Base-by-base conservation (phyloP, 371 early-diverging fungal genomes). In the Rhizopus sp. region DNA sequence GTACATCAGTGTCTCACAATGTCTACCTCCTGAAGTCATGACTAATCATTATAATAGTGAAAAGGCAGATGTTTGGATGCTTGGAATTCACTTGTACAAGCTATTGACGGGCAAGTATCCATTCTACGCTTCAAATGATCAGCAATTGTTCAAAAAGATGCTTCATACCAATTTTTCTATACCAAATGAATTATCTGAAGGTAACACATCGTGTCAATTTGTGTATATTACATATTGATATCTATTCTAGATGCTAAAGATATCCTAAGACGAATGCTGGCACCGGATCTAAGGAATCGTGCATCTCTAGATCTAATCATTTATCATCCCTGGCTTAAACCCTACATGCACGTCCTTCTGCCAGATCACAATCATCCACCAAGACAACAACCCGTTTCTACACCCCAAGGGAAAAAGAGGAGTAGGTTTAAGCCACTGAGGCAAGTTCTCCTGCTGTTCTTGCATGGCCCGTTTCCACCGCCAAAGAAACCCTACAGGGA, bases 231-330 rank as follows among this genome's bases (percentile, higher is more conserved):
- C 16, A 13, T 39, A n/a, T 42, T 33, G 15, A 15, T 34, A 16
- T 50, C 34, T n/a, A 35, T 31, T 17, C 29, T 57, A 77, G 77
- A 73, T 51, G 68, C 63, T 12, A 75, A 72, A 40, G 78, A 78
- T 62, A 48, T 78, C 15, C 50, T 78, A 31, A 60, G 58, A 32
- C 64, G 70, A 10, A 72, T 78, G 75, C 50, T 78, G 37, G 68
- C 75, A 33, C 73, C 78, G 10, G 69, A 69, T 48, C 8, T 34
- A 31, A 30, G 58, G 2, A 65, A 60, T 9, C 55, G 78, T 10
- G 75, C 75, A 13, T 75, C 78, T 12, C 53, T 78, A 29, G 78
- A 78, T 54, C 60, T 75, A 4, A 56, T 78, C 15, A 62, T 73
- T 10, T 69, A 69, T 48, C 78, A 78, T 55, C 73, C 73, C 30